phyloP scores from a whole-genome alignment of 179 eudicot species.

The Camellia oleifera region DNA sequence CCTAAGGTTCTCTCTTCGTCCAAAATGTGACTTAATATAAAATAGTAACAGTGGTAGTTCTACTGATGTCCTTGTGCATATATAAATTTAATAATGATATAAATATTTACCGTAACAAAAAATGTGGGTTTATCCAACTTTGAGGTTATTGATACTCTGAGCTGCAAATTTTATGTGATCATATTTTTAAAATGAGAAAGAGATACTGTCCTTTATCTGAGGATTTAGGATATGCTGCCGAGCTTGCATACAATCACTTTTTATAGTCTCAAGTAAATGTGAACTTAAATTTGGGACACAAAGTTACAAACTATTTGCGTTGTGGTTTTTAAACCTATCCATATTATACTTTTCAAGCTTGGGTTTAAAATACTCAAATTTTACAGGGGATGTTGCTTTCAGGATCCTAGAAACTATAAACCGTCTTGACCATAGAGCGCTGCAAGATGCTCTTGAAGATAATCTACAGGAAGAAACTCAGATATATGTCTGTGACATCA shows the following conservation, averaged over 20 bases:
- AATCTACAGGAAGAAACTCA: conserved; percentile 62
- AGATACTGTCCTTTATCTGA: too few species aligned
- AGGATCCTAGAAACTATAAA: conserved; percentile 70
- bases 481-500: conserved; percentile 89
- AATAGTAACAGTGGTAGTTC: too few species aligned
- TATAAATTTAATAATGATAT: too few species aligned
- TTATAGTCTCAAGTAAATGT: neutral
- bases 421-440: conserved; percentile 45
- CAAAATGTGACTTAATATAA: too few species aligned
- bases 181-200: too few species aligned
- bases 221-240: neutral
- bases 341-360: conserved; percentile 9
- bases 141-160: too few species aligned
- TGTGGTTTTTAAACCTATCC: conserved; percentile 10
- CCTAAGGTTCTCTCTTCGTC: too few species aligned
- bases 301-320: neutral
- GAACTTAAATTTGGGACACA: neutral
- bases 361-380: conserved; percentile 17
- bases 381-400: conserved; percentile 95
- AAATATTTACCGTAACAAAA: too few species aligned
- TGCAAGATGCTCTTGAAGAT: conserved; percentile 47
- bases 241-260: neutral
- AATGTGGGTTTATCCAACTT: too few species aligned
- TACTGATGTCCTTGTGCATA: too few species aligned
- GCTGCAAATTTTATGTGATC: too few species aligned